Evolutionary conservation across 768 basidiomycete genomes (phyloP).

Genomic region (Russula virescens): DNA sequence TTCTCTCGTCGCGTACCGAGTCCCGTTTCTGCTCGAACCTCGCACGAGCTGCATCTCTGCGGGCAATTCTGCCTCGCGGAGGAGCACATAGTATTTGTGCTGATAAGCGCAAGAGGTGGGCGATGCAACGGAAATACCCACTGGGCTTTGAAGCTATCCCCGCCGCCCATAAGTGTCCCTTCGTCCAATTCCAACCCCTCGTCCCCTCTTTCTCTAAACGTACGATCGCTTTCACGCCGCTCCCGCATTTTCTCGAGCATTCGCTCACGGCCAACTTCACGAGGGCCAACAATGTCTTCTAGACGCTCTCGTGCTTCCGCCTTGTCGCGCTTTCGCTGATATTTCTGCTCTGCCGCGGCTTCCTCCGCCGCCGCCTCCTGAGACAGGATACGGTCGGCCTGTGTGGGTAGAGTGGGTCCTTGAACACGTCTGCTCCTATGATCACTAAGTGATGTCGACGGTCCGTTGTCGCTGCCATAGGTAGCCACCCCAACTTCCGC

Average conservation of each 20-base stretch:
- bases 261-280: slow-evolving; percentile 73
- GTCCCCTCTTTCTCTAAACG: slow-evolving; percentile 67
- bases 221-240: slow-evolving; percentile 60
- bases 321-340: slow-evolving; percentile 63
- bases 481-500: slow-evolving; percentile 51
- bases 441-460: slow-evolving; percentile 18
- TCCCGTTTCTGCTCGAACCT: slow-evolving; percentile 51
- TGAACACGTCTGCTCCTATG: slow-evolving; percentile 40
- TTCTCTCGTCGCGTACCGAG: slow-evolving; percentile 42
- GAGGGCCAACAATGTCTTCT: slow-evolving; percentile 78
- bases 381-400: slow-evolving; percentile 63
- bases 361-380: slow-evolving; percentile 55
- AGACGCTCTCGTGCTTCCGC: slow-evolving; percentile 59
- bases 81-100: too few species aligned
- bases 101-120: neutral
- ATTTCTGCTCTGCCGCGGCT: slow-evolving; percentile 44
- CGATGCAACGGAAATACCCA: slow-evolving; percentile 33
- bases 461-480: slow-evolving; percentile 27
- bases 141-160: slow-evolving; percentile 77
- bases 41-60: slow-evolving; percentile 63
- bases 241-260: slow-evolving; percentile 83
- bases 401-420: slow-evolving; percentile 65
- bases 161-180: slow-evolving; percentile 71
- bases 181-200: slow-evolving; percentile 81
- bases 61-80: slow-evolving; percentile 50